Evolutionary conservation across 345 rosid species (phyloP).

Genomic region (Ceriops decandra): DNA sequence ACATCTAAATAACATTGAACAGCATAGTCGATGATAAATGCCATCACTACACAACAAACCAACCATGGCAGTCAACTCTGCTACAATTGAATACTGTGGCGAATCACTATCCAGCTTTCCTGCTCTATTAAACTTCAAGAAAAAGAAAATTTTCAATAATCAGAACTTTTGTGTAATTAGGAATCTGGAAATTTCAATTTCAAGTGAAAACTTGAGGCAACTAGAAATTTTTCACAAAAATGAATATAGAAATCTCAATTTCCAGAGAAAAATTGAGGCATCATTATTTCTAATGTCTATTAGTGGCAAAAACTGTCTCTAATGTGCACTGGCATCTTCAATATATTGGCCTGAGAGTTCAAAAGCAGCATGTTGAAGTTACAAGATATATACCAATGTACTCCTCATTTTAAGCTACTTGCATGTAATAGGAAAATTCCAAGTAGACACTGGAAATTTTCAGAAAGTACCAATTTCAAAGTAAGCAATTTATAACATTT

Average conservation of each 20-base stretch:
- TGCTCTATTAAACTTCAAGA: slow-evolving; percentile 60
- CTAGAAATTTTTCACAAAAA: no score
- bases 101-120: slow-evolving; percentile 64
- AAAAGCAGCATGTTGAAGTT: not conserved
- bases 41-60: slow-evolving; percentile 28
- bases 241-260: not conserved
- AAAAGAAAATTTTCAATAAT: slow-evolving; percentile 6
- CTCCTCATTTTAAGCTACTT: no score
- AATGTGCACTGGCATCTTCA: no score
- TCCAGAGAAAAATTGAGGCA: not conserved
- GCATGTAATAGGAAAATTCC: no score
- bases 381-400: no score
- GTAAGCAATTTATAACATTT: not conserved
- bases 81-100: slow-evolving; percentile 72
- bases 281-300: no score
- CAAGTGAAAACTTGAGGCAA: not conserved
- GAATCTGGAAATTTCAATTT: not conserved
- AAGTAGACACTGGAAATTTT: no score
- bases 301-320: no score
- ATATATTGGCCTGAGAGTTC: not conserved
- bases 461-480: not conserved
- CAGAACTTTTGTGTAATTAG: no score
- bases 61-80: slow-evolving; percentile 68
- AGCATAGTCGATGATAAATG: not conserved
- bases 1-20: not conserved